Conservation (phyloP, 257 asterid species). For the Paraleonurus japonicus region DNA sequence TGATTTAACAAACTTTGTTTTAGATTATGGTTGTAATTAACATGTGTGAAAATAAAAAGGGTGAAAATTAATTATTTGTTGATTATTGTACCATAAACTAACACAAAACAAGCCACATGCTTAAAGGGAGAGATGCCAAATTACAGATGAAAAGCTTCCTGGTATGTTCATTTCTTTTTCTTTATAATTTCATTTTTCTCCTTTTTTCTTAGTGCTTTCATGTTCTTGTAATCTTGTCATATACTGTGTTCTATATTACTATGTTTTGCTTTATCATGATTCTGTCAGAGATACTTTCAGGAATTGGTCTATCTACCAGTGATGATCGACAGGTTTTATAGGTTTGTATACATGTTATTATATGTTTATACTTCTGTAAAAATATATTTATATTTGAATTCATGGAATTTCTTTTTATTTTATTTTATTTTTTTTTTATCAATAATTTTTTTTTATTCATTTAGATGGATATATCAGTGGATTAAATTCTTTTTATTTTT, state of each 20-base stretch:
- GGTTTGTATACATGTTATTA: no score
- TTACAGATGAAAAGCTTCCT: slow-evolving; percentile 17
- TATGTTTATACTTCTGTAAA: no score
- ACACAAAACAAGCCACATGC: slow-evolving; percentile 16
- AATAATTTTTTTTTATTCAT: no score
- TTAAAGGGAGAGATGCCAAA: slow-evolving; percentile 18
- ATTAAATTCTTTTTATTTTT: no score
- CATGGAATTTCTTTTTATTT: no score
- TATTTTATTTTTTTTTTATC: no score
- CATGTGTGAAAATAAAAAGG: neutral
- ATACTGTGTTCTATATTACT: slow-evolving; percentile 7
- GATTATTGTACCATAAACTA: neutral
- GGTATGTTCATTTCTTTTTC: slow-evolving; percentile 17
- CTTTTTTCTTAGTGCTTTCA: neutral
- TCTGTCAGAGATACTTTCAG: slow-evolving; percentile 27
- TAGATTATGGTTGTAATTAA: slow-evolving; percentile 16
- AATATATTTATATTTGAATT: no score
- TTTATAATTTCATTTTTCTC: neutral
- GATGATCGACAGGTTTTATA: slow-evolving; percentile 7
- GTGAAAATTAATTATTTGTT: neutral
- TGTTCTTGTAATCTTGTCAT: neutral
- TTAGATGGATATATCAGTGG: no score
- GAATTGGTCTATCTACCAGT: slow-evolving; percentile 4
- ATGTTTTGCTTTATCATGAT: slow-evolving; percentile 20
- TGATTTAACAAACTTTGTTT: slow-evolving; percentile 18